These are phyloP conservation scores for Lasiodiplodia theobromae DNA, from an alignment of 2,329 filamentous ascomycete genomes.

Conservation along the genomic window DNA sequence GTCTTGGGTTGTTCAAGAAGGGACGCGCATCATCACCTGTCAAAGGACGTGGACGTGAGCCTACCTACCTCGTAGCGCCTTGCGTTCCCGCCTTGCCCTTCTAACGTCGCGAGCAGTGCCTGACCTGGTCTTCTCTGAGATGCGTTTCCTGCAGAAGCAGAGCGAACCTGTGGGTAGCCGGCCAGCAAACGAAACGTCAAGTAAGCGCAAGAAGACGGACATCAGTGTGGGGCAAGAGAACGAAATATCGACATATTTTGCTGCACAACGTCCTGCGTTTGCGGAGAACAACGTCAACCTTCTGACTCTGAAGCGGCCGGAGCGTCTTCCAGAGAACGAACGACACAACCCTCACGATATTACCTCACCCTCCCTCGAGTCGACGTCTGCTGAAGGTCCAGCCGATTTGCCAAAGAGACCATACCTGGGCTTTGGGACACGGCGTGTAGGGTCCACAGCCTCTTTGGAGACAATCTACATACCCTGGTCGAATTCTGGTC, in stretches of 20 bases:
- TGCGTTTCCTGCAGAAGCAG: constrained; percentile 55
- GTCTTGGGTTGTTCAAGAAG: constrained; percentile 57
- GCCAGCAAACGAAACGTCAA: constrained; percentile 34
- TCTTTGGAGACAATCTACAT: constrained; percentile 42
- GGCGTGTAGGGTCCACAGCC: constrained; percentile 36
- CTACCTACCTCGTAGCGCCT: constrained; percentile 34
- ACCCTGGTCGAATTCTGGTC: constrained; percentile 53
- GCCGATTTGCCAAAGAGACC: constrained; percentile 45
- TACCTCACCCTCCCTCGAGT: background rate
- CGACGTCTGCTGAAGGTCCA: constrained; percentile 35
- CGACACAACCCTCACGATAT: background rate
- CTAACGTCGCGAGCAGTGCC: constrained; percentile 51
- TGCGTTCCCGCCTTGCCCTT: constrained; percentile 31
- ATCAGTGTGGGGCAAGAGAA: constrained; percentile 45
- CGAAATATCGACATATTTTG: constrained; percentile 57
- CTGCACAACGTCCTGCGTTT: constrained; percentile 38
- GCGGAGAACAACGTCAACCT: constrained; percentile 37
- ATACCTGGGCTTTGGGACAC: constrained; percentile 49
- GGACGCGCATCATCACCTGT: constrained; percentile 56
- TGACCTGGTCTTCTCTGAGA: constrained; percentile 60
- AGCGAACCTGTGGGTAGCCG: constrained; percentile 38
- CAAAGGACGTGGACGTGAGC: constrained; percentile 51
- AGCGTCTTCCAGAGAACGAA: background rate
- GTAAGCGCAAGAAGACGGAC: constrained; percentile 43
- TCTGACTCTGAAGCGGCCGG: constrained; percentile 30